Percentiles rank a stretch among this genome's conserved stretches.
Evolutionary conservation across 306 rosid genomes (phyloP).

Genomic region (Quercus berberidifolia): DNA sequence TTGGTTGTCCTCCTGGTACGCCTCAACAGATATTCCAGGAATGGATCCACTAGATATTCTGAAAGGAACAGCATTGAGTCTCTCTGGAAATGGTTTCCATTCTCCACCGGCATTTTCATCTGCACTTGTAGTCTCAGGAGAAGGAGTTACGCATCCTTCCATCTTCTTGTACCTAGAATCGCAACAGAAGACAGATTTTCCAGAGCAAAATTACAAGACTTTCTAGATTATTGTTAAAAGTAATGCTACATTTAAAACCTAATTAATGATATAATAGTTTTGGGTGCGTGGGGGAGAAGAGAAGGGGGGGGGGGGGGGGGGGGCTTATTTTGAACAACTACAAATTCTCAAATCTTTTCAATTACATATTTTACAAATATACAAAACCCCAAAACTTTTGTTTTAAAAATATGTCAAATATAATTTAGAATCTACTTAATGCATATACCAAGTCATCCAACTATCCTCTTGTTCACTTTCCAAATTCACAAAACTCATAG

Average conservation of each 20-base stretch:
- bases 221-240: background rate
- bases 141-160: slow-evolving; percentile 60
- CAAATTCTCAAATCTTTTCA: background rate
- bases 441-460: background rate
- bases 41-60: slow-evolving; percentile 57
- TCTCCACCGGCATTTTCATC: slow-evolving; percentile 25
- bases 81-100: slow-evolving; percentile 71
- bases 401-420: background rate
- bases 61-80: slow-evolving; percentile 57
- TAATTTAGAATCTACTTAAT: background rate
- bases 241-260: background rate
- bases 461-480: background rate
- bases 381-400: background rate
- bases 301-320: too few relatives aligned
- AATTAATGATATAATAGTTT: background rate
- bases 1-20: slow-evolving; percentile 48
- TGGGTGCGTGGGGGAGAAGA: too few relatives aligned
- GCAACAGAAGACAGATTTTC: slow-evolving; percentile 7
- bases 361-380: background rate
- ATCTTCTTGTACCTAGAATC: slow-evolving; percentile 67
- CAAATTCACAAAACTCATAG: background rate
- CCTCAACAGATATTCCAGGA: slow-evolving; percentile 46
- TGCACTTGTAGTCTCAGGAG: slow-evolving; percentile 25
- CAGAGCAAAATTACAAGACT: background rate
- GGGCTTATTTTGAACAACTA: background rate